Base-by-base conservation (phyloP, 345 rosid species). In the Heritiera littoralis region DNA sequence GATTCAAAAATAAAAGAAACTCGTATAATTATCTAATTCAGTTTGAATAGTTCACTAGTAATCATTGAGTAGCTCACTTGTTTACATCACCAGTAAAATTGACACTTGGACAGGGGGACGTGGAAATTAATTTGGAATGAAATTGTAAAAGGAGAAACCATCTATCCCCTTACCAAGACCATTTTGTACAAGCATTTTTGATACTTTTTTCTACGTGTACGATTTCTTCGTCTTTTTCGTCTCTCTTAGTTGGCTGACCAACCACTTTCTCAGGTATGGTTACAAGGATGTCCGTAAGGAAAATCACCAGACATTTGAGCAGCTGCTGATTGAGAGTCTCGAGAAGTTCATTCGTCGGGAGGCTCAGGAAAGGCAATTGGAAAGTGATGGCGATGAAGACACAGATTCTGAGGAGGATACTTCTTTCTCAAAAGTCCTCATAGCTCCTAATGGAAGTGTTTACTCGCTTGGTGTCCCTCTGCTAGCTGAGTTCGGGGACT, bases 261-360 rank as follows among this genome's bases (percentile, higher is more conserved):
- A 66, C 74, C 66, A 8, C 75, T 65, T 77, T 69, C 66, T 74
- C 89, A 96, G 99, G 87, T 96, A 96, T 79, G 98, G 99, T 80
- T 96, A 96, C 83, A 94, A 96, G 83, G 99, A 96, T 83, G 92
- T 86, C 28, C 90, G 98, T 11, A 96, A 94, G 85, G 99, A 96
- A 86, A 92, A 90, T 83, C 99, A 96, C 92, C 97, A 89, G 84
- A 81, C 89, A 41, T 96, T 96, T 77, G 98, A 96, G 86, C 99
- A 96, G 89, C 90, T 96, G 61, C 85, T 96, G 82, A 96, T 96
- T 6, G 99, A 96, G 88, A 96, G 99, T 86, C 92, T 96, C 7
- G 99, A 96, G 91, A 96, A 93, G 81, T 94, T 92, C 81, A 94
- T 96, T 81, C 95, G 98, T 9, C 87, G 98, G 75, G 99, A 96